Percentiles rank a stretch among this genome's conserved stretches.
phyloP scores from a whole-genome alignment of 768 basidiomycete species.

The Paxillus involutus region DNA sequence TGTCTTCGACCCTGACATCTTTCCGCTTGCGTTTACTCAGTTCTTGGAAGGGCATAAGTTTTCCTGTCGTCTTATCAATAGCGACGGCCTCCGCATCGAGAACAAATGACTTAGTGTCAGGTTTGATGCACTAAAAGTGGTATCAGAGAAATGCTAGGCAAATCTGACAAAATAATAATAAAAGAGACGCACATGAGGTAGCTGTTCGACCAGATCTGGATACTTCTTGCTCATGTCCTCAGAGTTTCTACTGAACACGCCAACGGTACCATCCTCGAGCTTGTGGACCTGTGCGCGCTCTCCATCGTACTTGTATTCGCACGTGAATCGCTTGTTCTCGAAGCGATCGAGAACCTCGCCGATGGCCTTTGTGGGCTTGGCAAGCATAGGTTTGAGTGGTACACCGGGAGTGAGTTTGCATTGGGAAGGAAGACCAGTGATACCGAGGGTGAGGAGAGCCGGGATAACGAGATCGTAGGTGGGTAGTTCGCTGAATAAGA shows the following conservation, averaged over 20 bases:
- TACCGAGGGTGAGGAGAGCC: slow-evolving; percentile 77
- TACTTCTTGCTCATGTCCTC: slow-evolving; percentile 99
- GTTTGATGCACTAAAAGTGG: slow-evolving; percentile 73
- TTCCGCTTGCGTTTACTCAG: slow-evolving; percentile 93
- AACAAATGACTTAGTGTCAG: slow-evolving; percentile 84
- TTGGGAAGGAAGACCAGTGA: slow-evolving; percentile 61
- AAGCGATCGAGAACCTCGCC: slow-evolving; percentile 96
- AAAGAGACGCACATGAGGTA: slow-evolving; percentile 63
- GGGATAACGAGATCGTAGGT: slow-evolving; percentile 92
- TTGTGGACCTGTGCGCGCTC: slow-evolving; percentile 96
- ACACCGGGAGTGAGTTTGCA: slow-evolving; percentile 96
- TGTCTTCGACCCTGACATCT: slow-evolving; percentile 97
- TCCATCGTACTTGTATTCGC: slow-evolving; percentile 99
- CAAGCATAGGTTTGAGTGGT: slow-evolving; percentile 97
- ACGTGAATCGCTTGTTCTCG: slow-evolving; percentile 93
- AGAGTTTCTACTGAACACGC: slow-evolving; percentile 96
- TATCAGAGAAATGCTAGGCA: slow-evolving; percentile 3
- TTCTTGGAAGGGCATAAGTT: slow-evolving; percentile 97
- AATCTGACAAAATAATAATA: neutral
- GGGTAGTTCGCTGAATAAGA: slow-evolving; percentile 76
- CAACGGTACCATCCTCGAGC: slow-evolving; percentile 76
- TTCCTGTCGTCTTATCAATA: slow-evolving; percentile 79
- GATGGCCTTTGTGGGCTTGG: slow-evolving; percentile 98
- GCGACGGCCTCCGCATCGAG: slow-evolving; percentile 97
- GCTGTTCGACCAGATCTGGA: slow-evolving; percentile 94